These are phyloP conservation scores for Ilyonectria mors-panacis DNA, from an alignment of 2,329 filamentous ascomycete genomes.

Conservation along the genomic window DNA sequence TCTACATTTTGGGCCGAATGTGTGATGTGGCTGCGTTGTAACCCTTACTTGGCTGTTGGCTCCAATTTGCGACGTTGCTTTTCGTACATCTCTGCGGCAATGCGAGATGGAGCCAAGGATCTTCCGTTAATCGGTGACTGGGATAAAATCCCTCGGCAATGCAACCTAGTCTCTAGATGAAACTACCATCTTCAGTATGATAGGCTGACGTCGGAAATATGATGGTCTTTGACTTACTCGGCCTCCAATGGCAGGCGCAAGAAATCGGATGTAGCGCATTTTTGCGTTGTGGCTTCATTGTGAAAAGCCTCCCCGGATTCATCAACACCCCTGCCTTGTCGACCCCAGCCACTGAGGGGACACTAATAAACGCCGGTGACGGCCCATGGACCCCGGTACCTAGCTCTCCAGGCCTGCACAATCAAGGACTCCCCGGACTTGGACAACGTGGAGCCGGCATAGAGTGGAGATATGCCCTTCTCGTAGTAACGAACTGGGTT, in stretches of 20 bases:
- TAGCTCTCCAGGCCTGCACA: neutral
- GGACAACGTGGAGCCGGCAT: neutral
- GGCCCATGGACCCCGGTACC: neutral
- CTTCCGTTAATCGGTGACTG: neutral
- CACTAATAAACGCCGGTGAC: neutral
- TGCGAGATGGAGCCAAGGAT: neutral
- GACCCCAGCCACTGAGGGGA: neutral
- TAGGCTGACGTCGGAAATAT: neutral
- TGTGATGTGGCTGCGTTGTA: neutral
- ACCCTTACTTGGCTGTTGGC: neutral
- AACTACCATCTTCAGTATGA: neutral
- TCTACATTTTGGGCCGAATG: neutral
- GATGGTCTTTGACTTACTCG: neutral
- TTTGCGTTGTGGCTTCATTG: neutral
- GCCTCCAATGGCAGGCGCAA: neutral
- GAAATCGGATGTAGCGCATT: neutral
- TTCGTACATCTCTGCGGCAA: too few species aligned
- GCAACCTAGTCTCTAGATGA: neutral
- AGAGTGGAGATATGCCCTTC: neutral
- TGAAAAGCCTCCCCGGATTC: conserved; percentile 1
- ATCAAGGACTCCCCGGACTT: neutral
- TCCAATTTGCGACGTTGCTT: too few species aligned
- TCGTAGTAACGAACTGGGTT: neutral
- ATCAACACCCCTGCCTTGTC: neutral
- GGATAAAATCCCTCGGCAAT: neutral